These are phyloP conservation scores for Dalechampia spathulata DNA, from an alignment of 441 rosid species.

Conservation along the genomic window DNA sequence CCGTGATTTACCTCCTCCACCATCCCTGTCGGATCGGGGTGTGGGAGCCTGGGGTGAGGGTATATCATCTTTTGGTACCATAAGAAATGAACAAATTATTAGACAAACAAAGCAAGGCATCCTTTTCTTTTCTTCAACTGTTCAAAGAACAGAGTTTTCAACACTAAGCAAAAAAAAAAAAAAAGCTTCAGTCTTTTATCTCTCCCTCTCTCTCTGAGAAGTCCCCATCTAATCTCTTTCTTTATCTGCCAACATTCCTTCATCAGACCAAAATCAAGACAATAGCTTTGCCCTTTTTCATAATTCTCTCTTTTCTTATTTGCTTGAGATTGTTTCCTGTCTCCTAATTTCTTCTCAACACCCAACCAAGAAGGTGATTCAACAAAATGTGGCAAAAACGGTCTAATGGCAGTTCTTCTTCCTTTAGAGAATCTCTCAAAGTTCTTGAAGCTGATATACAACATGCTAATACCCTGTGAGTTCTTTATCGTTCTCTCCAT, in stretches of 20 bases:
- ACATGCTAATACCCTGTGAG: conserved; percentile 70
- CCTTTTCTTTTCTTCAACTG: conserved; percentile 44
- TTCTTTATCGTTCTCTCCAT: neutral
- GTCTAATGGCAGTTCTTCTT: conserved; percentile 29
- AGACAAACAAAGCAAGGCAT: conserved; percentile 30
- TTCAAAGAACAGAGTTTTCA: no score
- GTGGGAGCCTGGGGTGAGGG: no score
- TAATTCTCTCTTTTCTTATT: conserved; percentile 6
- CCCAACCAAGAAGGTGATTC: neutral
- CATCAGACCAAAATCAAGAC: no score
- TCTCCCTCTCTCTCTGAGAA: neutral
- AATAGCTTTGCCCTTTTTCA: conserved; percentile 17
- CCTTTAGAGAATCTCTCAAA: conserved; percentile 63
- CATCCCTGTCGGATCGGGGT: no score
- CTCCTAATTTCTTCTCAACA: neutral
- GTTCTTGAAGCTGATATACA: conserved; percentile 71
- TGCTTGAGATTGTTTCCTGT: no score
- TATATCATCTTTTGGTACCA: no score
- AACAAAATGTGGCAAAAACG: conserved; percentile 49
- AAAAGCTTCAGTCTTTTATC: no score
- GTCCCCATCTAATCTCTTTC: no score
- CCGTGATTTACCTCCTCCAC: no score
- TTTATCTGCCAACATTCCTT: no score
- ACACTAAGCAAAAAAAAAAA: conserved; percentile 35
- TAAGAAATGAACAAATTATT: no score